Evolutionary conservation across 768 basidiomycete species (phyloP).

Genomic region (Suillus paluster): DNA sequence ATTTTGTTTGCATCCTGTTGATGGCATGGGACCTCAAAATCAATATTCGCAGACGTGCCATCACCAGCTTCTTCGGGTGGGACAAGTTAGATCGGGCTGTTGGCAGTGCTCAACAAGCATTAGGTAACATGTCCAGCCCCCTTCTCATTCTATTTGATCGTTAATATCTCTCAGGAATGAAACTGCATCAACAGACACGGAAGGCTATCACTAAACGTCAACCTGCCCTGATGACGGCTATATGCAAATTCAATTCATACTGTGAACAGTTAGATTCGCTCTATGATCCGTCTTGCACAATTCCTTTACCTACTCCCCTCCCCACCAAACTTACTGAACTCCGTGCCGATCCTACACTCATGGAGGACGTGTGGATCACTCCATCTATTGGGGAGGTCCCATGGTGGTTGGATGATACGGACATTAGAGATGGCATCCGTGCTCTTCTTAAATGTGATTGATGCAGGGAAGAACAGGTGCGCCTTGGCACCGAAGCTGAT

Average conservation of each 20-base stretch:
- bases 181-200: conserved; percentile 34
- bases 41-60: conserved; percentile 39
- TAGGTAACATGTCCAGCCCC: conserved; percentile 1
- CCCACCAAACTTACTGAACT: conserved; percentile 32
- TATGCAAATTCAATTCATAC: conserved; percentile 34
- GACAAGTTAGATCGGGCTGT: conserved; percentile 40
- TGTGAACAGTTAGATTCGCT: conserved; percentile 27
- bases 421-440: conserved; percentile 36
- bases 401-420: conserved; percentile 39
- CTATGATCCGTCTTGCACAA: conserved; percentile 22
- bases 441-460: conserved; percentile 31
- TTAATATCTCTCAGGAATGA: conserved; percentile 24
- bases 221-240: conserved; percentile 27
- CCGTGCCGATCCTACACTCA: conserved; percentile 22
- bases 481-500: conserved; percentile 33
- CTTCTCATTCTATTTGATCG: background rate
- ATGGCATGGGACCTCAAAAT: conserved; percentile 44
- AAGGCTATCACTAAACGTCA: conserved; percentile 32
- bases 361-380: conserved; percentile 44
- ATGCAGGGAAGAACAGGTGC: conserved; percentile 34
- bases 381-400: conserved; percentile 19
- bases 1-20: conserved; percentile 37
- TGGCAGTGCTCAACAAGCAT: conserved; percentile 30
- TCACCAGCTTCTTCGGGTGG: conserved; percentile 43
- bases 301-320: conserved; percentile 39